A percentile compares a stretch with the other conserved stretches of the same genome.
phyloP scores from a whole-genome alignment of 1,139 yeast genomes.

The Diutina rugosa region DNA sequence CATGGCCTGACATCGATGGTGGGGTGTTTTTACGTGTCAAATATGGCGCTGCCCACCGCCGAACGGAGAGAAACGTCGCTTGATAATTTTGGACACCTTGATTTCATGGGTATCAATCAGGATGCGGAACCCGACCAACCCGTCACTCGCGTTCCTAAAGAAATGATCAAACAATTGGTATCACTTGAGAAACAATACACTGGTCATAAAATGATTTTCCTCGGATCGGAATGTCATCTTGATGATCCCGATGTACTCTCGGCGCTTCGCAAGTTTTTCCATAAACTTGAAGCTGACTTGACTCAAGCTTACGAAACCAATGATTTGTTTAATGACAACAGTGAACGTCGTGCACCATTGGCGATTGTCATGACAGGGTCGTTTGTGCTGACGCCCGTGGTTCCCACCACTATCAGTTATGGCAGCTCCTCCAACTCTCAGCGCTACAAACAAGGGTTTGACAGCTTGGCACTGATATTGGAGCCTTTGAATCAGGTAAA shows the following conservation, averaged over 20 bases:
- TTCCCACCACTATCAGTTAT: constrained; percentile 20
- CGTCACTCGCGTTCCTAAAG: constrained; percentile 8
- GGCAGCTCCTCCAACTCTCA: constrained; percentile 27
- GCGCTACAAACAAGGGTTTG: constrained; percentile 63
- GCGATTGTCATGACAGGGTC: constrained; percentile 41
- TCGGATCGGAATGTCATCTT: constrained; percentile 64
- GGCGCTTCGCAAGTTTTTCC: constrained; percentile 7
- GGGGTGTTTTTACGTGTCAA: constrained; percentile 56
- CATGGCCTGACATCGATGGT: constrained; percentile 18
- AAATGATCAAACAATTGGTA: constrained; percentile 39
- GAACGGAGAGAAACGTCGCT: constrained; percentile 57
- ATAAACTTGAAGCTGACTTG: constrained; percentile 5
- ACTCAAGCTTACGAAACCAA: constrained; percentile 18
- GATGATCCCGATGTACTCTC: constrained; percentile 23
- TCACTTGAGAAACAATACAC: constrained; percentile 41
- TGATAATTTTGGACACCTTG: constrained; percentile 68
- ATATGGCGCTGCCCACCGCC: constrained; percentile 80
- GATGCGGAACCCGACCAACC: constrained; percentile 42
- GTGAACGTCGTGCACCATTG: constrained; percentile 23
- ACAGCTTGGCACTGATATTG: constrained; percentile 50
- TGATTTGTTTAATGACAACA: neutral
- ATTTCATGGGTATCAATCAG: constrained; percentile 57
- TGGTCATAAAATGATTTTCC: constrained; percentile 47
- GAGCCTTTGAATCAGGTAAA: constrained; percentile 19
- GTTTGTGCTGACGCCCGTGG: constrained; percentile 52